phyloP scores from a whole-genome alignment of 23 red algal genomes.

The Agarophyton chilense region DNA sequence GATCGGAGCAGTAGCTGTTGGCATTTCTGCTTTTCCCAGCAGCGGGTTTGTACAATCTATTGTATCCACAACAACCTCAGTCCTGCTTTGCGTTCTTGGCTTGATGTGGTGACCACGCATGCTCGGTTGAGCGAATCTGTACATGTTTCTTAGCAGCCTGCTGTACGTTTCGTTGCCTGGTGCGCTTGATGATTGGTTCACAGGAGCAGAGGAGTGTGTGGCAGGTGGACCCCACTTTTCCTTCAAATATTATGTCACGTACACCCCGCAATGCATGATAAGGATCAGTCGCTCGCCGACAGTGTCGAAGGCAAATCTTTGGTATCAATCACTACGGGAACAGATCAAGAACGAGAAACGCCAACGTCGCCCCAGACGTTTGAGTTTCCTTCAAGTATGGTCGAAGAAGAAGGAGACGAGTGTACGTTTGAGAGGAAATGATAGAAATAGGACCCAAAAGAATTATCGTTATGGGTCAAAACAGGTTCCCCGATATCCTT shows the following conservation, averaged over 20 bases:
- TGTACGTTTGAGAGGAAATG: not conserved
- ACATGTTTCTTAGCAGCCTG: conserved; percentile 72
- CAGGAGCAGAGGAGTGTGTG: conserved; percentile 49
- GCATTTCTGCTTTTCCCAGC: conserved; percentile 30
- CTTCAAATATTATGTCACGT: conserved; percentile 74
- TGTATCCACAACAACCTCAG: conserved; percentile 12
- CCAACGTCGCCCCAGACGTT: not conserved
- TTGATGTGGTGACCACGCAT: conserved; percentile 44
- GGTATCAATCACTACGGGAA: conserved; percentile 21
- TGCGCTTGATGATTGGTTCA: conserved; percentile 73
- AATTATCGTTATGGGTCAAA: not conserved
- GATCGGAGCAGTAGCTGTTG: conserved; percentile 46
- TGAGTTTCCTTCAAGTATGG: conserved; percentile 1
- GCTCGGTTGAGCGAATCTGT: conserved; percentile 65
- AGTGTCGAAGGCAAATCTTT: not conserved
- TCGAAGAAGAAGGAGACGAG: conserved; percentile 12
- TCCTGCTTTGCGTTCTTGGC: conserved; percentile 39
- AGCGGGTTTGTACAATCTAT: conserved; percentile 35
- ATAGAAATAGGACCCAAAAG: not conserved
- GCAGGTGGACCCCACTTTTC: conserved; percentile 74
- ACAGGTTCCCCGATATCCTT: not conserved
- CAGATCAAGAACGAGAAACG: not conserved
- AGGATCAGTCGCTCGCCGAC: not conserved
- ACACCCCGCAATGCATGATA: not conserved
- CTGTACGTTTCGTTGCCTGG: conserved; percentile 73